Percentiles rank a stretch among this genome's conserved stretches.
These are phyloP conservation scores for Sugiyamaella marilandica DNA, from an alignment of 805 yeast species.

Conservation along the genomic window DNA sequence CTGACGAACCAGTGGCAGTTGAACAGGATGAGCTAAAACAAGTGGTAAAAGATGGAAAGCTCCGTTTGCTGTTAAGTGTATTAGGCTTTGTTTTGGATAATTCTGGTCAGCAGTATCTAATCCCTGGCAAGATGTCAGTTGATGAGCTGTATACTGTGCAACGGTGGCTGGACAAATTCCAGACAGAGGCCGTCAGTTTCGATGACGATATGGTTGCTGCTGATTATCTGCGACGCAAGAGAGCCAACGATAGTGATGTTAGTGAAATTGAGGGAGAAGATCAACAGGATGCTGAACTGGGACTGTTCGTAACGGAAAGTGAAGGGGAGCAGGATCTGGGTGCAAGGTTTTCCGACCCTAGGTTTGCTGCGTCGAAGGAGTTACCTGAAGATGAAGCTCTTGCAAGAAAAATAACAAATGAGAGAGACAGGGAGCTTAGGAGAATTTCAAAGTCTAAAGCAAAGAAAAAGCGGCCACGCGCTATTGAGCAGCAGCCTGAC, in stretches of 20 bases:
- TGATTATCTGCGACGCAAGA: slow-evolving; percentile 29
- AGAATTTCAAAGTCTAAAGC: slow-evolving; percentile 3
- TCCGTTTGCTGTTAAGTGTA: slow-evolving; percentile 44
- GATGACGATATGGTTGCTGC: slow-evolving; percentile 34
- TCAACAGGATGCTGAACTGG: slow-evolving; percentile 30
- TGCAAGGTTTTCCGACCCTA: slow-evolving; percentile 19
- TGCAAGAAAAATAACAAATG: slow-evolving; percentile 14
- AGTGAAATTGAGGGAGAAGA: slow-evolving; percentile 33
- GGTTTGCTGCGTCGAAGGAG: slow-evolving; percentile 18
- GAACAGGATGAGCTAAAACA: slow-evolving; percentile 22
- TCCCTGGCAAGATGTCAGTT: slow-evolving; percentile 34
- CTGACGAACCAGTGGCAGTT: slow-evolving; percentile 18
- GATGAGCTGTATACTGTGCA: slow-evolving; percentile 34
- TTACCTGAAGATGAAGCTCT: slow-evolving; percentile 23
- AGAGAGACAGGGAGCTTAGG: slow-evolving; percentile 2
- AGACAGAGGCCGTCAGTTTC: slow-evolving; percentile 34
- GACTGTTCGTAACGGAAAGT: slow-evolving; percentile 30
- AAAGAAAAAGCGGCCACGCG: slow-evolving; percentile 1
- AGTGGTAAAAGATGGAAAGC: slow-evolving; percentile 44
- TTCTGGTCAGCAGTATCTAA: slow-evolving; percentile 35
- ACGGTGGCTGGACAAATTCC: slow-evolving; percentile 41
- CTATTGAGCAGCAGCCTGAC: slow-evolving; percentile 15
- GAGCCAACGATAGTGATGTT: slow-evolving; percentile 5
- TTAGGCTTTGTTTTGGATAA: slow-evolving; percentile 46
- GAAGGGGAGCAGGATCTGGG: slow-evolving; percentile 29